These are phyloP conservation scores for Sugiyamaella neomexicana DNA, from an alignment of 1,139 yeast species.

Conservation along the genomic window DNA sequence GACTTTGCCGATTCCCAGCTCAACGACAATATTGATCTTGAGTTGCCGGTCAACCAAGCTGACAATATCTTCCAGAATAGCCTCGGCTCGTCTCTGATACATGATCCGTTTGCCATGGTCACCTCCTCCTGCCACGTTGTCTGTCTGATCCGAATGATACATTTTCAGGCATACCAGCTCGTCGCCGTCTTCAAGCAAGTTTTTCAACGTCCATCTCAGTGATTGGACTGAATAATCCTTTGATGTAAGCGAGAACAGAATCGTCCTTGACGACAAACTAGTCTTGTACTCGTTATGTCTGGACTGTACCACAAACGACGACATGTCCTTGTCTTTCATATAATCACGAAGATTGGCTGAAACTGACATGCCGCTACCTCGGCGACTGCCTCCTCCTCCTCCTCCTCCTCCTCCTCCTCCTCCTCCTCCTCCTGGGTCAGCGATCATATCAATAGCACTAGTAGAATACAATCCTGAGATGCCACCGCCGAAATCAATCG, in stretches of 20 bases:
- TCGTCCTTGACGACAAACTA: slow-evolving; percentile 30
- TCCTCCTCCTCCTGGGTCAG: not conserved
- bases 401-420: no score
- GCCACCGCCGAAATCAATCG: slow-evolving; percentile 5
- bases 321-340: slow-evolving; percentile 24
- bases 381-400: not conserved
- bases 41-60: slow-evolving; percentile 24
- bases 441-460: not conserved
- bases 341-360: slow-evolving; percentile 9
- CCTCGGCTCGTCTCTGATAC: slow-evolving; percentile 30
- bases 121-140: not conserved
- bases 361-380: not conserved
- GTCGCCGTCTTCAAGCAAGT: slow-evolving; percentile 34
- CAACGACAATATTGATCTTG: slow-evolving; percentile 32
- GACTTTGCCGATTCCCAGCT: slow-evolving; percentile 34
- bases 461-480: slow-evolving; percentile 2
- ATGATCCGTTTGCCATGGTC: slow-evolving; percentile 12
- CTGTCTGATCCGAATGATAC: slow-evolving; percentile 18
- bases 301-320: slow-evolving; percentile 32
- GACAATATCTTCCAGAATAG: slow-evolving; percentile 25
- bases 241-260: slow-evolving; percentile 29
- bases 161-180: slow-evolving; percentile 34
- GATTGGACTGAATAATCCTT: slow-evolving; percentile 28
- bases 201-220: slow-evolving; percentile 30
- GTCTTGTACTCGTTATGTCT: slow-evolving; percentile 28